Evolutionary conservation across 352 stramenopile species (phyloP).

Genomic region (Peronospora tabacina): DNA sequence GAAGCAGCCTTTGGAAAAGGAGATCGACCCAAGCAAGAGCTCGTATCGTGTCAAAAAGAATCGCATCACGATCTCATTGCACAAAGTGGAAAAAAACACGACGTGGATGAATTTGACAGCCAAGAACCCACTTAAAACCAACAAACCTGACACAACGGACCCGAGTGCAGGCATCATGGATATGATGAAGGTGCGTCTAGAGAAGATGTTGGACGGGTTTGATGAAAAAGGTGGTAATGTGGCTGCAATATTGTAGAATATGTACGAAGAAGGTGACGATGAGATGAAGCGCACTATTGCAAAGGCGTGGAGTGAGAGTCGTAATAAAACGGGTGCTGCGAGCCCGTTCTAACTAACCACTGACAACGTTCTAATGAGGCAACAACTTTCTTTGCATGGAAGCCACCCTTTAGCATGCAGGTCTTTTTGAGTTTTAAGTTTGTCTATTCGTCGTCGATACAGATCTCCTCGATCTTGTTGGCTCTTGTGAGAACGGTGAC

Average conservation of each 20-base stretch:
- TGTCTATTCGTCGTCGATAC: constrained; percentile 25
- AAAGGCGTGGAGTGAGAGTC: constrained; percentile 82
- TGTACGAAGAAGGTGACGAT: constrained; percentile 85
- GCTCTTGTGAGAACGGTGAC: constrained; percentile 48
- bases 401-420: constrained; percentile 22
- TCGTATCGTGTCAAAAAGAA: constrained; percentile 83
- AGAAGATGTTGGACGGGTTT: background rate
- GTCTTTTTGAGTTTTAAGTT: background rate
- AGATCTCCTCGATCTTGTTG: constrained; percentile 45
- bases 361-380: background rate
- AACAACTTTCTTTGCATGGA: constrained; percentile 7
- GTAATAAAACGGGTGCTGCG: constrained; percentile 47
- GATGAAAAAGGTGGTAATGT: background rate
- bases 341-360: constrained; percentile 19
- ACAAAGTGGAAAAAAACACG: constrained; percentile 69
- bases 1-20: constrained; percentile 76
- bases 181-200: constrained; percentile 77
- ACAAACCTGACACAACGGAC: constrained; percentile 47
- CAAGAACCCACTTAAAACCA: constrained; percentile 61
- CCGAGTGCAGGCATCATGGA: constrained; percentile 83
- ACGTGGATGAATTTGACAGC: constrained; percentile 78
- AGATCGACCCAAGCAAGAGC: constrained; percentile 68
- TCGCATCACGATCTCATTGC: constrained; percentile 68
- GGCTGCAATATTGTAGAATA: constrained; percentile 41
- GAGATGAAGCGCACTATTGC: constrained; percentile 88